Evolutionary conservation across 2,329 filamentous ascomycete species (phyloP).

Genomic region (Diplodia intermedia): DNA sequence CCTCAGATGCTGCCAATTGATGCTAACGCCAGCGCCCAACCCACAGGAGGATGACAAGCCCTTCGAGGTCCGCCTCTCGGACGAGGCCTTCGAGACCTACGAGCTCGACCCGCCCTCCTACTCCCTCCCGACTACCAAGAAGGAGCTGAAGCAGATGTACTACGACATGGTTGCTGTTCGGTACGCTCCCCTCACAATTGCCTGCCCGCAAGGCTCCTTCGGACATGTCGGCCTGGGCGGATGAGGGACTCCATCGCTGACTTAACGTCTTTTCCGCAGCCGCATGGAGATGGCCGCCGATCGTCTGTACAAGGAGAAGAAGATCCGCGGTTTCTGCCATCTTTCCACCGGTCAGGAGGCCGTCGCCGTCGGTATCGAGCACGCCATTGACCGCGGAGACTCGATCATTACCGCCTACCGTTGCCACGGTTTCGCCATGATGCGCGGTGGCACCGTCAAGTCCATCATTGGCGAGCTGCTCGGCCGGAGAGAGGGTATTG

Average conservation of each 20-base stretch:
- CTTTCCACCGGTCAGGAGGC: slow-evolving; percentile 97
- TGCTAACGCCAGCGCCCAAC: slow-evolving; percentile 14
- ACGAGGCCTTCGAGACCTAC: slow-evolving; percentile 99
- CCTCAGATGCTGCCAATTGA: not conserved
- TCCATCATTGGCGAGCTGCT: slow-evolving; percentile 96
- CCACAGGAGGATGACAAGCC: slow-evolving; percentile 86
- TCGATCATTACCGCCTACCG: slow-evolving; percentile 98
- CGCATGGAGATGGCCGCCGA: slow-evolving; percentile 99
- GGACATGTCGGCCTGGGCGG: slow-evolving; percentile 28
- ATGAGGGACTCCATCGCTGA: slow-evolving; percentile 26
- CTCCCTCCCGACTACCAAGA: slow-evolving; percentile 93
- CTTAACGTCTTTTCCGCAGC: slow-evolving; percentile 56
- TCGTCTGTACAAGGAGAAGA: slow-evolving; percentile 99
- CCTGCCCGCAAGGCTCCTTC: not conserved
- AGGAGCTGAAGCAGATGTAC: slow-evolving; percentile 99
- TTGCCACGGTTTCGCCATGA: slow-evolving; percentile 97
- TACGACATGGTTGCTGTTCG: slow-evolving; percentile 93
- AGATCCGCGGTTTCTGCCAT: slow-evolving; percentile 99
- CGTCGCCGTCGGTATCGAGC: slow-evolving; percentile 95
- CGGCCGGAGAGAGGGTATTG: slow-evolving; percentile 93
- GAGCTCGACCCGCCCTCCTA: slow-evolving; percentile 96
- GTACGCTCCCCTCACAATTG: slow-evolving; percentile 61
- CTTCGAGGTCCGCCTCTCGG: slow-evolving; percentile 90
- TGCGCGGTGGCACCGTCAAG: slow-evolving; percentile 90
- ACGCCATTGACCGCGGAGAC: slow-evolving; percentile 89